Conservation (phyloP, 805 yeast species). For the Candida manassasensis region DNA sequence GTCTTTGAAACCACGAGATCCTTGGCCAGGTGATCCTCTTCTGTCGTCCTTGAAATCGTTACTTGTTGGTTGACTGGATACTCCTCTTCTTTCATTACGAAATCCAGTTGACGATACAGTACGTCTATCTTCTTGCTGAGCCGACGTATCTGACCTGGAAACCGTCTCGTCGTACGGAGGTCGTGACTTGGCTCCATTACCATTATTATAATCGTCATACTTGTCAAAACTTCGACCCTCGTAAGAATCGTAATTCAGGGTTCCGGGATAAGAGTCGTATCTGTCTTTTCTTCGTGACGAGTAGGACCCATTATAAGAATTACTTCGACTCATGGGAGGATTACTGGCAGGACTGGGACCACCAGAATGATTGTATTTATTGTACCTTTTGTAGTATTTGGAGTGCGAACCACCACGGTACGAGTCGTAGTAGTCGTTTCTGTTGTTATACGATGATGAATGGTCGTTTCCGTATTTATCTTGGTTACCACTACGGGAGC, state of each 20-base stretch:
- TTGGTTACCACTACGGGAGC: neutral
- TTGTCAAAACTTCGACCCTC: conserved; percentile 1
- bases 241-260: conserved; percentile 2
- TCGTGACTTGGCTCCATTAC: neutral
- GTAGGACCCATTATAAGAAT: conserved; percentile 1
- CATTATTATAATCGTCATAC: neutral
- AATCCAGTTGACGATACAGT: conserved; percentile 3
- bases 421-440: conserved; percentile 4
- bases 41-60: conserved; percentile 1
- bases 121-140: neutral
- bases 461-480: conserved; percentile 1
- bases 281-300: conserved; percentile 2
- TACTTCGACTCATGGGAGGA: neutral
- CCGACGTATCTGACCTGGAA: neutral
- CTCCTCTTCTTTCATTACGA: conserved; percentile 5
- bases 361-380: conserved; percentile 1
- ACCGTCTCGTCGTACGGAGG: neutral
- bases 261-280: conserved; percentile 4
- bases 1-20: neutral
- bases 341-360: neutral
- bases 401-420: conserved; percentile 1
- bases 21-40: neutral
- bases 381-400: conserved; percentile 3
- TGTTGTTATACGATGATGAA: conserved; percentile 1
- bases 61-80: neutral